Base-by-base conservation (phyloP, 495 filamentous ascomycete species). In the Hypoxylon fragiforme region DNA sequence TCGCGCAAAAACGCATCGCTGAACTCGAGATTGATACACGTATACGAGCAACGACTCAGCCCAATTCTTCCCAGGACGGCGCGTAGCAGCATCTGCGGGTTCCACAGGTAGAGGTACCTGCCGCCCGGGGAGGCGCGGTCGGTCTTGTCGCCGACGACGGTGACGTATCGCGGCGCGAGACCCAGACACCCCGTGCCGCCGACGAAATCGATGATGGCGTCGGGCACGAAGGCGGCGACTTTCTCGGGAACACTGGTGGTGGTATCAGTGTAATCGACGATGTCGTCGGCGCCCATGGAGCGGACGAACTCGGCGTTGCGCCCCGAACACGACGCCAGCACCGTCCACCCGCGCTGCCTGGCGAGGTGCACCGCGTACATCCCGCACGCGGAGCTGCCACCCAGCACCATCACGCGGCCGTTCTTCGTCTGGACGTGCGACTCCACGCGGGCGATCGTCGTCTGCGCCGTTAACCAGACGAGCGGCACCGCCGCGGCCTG, bases 381-480 rank as follows among this genome's bases (percentile, higher is more conserved):
- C 8, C 31, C 31, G 12, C 31, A 34, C 3, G 8, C 13, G 3
- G 31, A 34, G 31, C 5, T 34, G 31, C 31, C 31, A n/a, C 31
- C 31, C 9, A 34, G 31, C 3, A 34, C 13, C 8, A n/a, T n/a
- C 3, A 34, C 31, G 3, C 9, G 11, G 3, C 31, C 31, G 12
- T 34, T 34, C 31, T 34, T 34, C n/a, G n/a, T n/a, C n/a, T n/a
- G n/a, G 5, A 34, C 31, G 9, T 34, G 12, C 3, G 4, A n/a
- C 31, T 42, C 20, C 12, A 42, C 20, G n/a, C 26, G 20, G 11
- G 20, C 39, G n/a, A 42, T 42, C 2, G 39, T 42, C 19, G 39
- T 42, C 26, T 14, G 39, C 3, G 39, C 39, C 18, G 39, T 42
- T 14, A 42, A 21, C 39, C 39, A 42, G 9, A 42, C 39, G 19